These are phyloP conservation scores for Crataegus laevigata DNA, from an alignment of 306 rosid species.

Conservation along the genomic window DNA sequence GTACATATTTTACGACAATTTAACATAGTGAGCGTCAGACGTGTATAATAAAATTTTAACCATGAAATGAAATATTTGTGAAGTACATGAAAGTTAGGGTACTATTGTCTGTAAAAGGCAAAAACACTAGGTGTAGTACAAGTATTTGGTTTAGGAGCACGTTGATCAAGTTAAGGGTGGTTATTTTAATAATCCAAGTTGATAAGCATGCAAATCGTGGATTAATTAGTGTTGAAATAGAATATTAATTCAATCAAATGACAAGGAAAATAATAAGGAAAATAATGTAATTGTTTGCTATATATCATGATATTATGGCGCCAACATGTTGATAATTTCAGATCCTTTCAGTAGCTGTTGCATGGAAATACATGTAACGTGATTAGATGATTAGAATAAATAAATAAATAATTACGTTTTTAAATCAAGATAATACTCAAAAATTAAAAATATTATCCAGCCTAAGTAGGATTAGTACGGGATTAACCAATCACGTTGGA, in stretches of 20 bases:
- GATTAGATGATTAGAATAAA: neutral
- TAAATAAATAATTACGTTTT: neutral
- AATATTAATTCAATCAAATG: neutral
- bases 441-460: slow-evolving; percentile 10
- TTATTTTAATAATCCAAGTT: neutral
- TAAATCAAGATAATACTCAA: neutral
- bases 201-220: slow-evolving; percentile 20
- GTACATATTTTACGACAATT: too few species aligned
- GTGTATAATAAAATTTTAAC: too few species aligned
- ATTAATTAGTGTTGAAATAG: neutral
- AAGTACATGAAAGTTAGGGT: too few species aligned
- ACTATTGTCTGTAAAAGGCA: too few species aligned
- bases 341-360: neutral
- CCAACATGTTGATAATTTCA: neutral
- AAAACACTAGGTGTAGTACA: neutral
- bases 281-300: neutral
- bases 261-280: neutral
- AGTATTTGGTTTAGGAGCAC: neutral
- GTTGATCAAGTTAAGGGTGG: neutral
- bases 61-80: too few species aligned
- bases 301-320: neutral
- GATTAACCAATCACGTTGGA: slow-evolving; percentile 12
- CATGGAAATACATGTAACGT: neutral
- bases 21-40: too few species aligned
- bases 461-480: neutral